Base-by-base conservation (phyloP, 2,329 filamentous ascomycete genomes). In the Coniella vitis region DNA sequence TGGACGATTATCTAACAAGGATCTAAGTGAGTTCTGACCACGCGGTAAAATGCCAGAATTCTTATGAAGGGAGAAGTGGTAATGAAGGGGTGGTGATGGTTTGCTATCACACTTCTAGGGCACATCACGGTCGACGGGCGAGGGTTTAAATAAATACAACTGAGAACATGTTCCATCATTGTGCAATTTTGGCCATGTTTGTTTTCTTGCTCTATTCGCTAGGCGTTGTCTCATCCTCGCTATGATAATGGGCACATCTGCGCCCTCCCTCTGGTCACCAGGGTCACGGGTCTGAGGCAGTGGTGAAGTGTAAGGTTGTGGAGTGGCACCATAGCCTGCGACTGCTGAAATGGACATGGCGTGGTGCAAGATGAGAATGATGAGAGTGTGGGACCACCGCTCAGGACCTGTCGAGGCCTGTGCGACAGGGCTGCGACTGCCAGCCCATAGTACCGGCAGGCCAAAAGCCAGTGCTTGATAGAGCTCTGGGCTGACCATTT, bases 81-180 rank as follows among this genome's bases (percentile, higher is more conserved):
- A n/a, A n/a, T n/a, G n/a, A n/a, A n/a, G n/a, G 34, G 43, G 47
- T 44, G 51, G 43, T 47, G 51, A 45, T 50, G 47, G 47, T 41
- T 42, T 53, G 47, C 47, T 47, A 38, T 53, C 47, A 25, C 38
- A 22, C 12, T 10, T 22, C 19, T n/a, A 40, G 34, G 41, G 38
- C 38, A 45, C 43, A 50, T n/a, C 20, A 29, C 43, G 21, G 34
- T 44, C 16, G 47, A 42, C 41, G 38, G 40, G 43, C 7, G 39
- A 31, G 40, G 34, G 36, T 38, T 53, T 53, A 53, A 53, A 50
- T 53, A 53, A 45, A 35, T 43, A 38, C n/a, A n/a, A n/a, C n/a
- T n/a, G 32, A 49, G 35, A 31, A 8, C 21, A 10, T 37, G 14
- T 34, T 22, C 13, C n/a, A n/a, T n/a, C n/a, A n/a, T n/a, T n/a